Conservation (phyloP, 169 alveolate species). For the Miamiensis avidus region DNA sequence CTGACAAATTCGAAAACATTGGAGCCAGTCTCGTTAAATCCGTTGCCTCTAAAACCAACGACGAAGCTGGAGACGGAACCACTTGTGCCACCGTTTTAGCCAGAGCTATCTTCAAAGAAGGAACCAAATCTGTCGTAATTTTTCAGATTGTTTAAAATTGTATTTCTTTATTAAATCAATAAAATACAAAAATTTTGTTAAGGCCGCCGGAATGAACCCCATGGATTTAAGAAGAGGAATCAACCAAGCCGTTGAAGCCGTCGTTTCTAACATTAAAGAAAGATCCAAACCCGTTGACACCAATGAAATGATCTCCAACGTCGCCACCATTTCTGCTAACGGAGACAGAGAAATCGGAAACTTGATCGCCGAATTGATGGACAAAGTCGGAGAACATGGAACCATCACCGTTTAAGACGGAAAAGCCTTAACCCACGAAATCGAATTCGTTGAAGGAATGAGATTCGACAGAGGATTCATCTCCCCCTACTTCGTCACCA, state of each 20-base stretch:
- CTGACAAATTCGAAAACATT: slow-evolving; percentile 93
- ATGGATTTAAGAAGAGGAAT: slow-evolving; percentile 98
- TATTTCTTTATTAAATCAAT: too few species aligned
- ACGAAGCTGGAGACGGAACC: slow-evolving; percentile 99
- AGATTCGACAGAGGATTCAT: slow-evolving; percentile 98
- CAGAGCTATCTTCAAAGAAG: slow-evolving; percentile 97
- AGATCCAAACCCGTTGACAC: slow-evolving; percentile 85
- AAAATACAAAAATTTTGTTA: too few species aligned
- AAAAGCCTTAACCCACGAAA: slow-evolving; percentile 96
- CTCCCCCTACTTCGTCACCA: slow-evolving; percentile 98
- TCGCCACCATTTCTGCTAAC: slow-evolving; percentile 99
- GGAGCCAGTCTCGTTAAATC: slow-evolving; percentile 98
- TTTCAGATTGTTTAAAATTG: too few species aligned
- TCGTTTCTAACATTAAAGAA: slow-evolving; percentile 78
- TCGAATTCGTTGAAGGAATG: slow-evolving; percentile 99
- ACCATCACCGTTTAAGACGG: slow-evolving; percentile 98
- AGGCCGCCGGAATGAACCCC: slow-evolving; percentile 99
- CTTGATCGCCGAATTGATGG: slow-evolving; percentile 97
- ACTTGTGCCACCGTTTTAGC: slow-evolving; percentile 99
- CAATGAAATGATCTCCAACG: slow-evolving; percentile 84
- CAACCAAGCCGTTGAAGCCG: slow-evolving; percentile 86
- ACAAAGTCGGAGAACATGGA: slow-evolving; percentile 98
- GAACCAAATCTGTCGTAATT: slow-evolving; percentile 98
- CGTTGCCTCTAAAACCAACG: slow-evolving; percentile 97
- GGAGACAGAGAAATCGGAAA: slow-evolving; percentile 97